These are phyloP conservation scores for Puccinia triticina DNA, from an alignment of 1,284 basidiomycete genomes.

Conservation along the genomic window DNA sequence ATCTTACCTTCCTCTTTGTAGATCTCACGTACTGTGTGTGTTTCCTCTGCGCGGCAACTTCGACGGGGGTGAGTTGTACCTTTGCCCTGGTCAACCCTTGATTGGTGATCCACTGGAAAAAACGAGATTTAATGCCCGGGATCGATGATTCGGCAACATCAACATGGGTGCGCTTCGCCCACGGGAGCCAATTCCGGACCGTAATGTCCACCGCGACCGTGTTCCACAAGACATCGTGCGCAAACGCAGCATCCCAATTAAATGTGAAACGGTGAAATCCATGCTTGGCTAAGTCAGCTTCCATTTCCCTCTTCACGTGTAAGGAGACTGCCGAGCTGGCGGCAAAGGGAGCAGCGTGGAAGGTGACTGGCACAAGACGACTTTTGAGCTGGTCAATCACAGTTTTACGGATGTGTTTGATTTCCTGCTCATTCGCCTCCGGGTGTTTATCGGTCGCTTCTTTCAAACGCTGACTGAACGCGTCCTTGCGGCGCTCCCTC, in stretches of 20 bases:
- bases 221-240: not conserved
- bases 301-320: conserved; percentile 13
- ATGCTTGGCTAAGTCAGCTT: not conserved
- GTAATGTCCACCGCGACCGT: not conserved
- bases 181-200: not conserved
- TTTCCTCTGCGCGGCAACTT: not conserved
- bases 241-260: not conserved
- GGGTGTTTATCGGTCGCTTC: not conserved
- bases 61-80: not conserved
- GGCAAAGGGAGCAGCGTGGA: not conserved
- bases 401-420: not conserved
- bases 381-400: not conserved
- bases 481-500: conserved; percentile 13
- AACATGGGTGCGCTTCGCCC: not conserved
- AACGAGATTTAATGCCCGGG: not conserved
- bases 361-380: not conserved
- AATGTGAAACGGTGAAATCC: not conserved
- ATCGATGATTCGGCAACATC: not conserved
- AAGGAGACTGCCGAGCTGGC: not conserved
- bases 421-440: conserved; percentile 11
- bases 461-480: not conserved
- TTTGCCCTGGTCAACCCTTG: not conserved
- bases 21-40: not conserved
- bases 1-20: conserved; percentile 21
- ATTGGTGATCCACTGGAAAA: conserved; percentile 9